Evolutionary conservation across 306 rosid species (phyloP).

Genomic region (Prosopis cineraria): DNA sequence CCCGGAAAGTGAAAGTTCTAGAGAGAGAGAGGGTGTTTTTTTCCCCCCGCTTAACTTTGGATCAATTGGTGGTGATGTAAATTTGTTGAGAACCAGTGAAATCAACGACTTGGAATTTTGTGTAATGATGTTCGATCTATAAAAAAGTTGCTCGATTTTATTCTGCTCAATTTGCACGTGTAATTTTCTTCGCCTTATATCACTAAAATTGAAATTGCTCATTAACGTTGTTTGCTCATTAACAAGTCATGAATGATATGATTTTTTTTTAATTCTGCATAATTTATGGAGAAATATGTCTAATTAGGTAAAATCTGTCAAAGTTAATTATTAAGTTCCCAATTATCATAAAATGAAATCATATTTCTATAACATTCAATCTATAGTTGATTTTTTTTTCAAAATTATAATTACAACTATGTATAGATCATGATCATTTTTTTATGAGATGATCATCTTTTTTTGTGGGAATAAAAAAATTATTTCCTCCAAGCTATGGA

Average conservation of each 20-base stretch:
- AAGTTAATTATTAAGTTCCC: not conserved
- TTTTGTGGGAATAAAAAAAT: no score
- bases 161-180: not conserved
- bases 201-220: not conserved
- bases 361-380: no score
- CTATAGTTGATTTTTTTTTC: no score
- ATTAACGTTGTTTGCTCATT: not conserved
- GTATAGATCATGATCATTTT: no score
- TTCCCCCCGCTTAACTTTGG: not conserved
- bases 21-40: not conserved
- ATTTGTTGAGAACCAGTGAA: not conserved
- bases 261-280: no score
- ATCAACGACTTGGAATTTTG: not conserved
- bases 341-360: not conserved
- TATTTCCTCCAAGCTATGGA: no score
- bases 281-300: not conserved
- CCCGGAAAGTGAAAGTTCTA: constrained; percentile 56
- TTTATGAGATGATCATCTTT: no score
- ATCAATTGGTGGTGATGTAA: not conserved
- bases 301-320: not conserved
- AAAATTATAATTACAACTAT: no score
- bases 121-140: not conserved
- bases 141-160: not conserved
- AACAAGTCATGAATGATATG: no score
- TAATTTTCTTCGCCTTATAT: not conserved